Percentiles rank a stretch among this genome's conserved stretches.
Evolutionary conservation across 2,329 filamentous ascomycete species (phyloP).

Genomic region (Rugonectria rugulosa): DNA sequence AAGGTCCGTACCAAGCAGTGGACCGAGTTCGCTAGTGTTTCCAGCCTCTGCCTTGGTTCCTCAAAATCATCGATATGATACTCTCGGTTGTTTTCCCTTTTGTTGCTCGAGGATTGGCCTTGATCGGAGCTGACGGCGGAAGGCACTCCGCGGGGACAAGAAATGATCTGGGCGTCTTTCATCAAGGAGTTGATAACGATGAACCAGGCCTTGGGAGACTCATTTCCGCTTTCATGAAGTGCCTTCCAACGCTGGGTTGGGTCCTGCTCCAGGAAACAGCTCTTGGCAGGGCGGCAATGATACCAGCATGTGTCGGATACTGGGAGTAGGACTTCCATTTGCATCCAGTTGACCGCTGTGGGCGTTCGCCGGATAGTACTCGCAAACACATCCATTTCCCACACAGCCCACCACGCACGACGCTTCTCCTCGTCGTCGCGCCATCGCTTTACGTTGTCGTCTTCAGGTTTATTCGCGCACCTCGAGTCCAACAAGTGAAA

Average conservation of each 20-base stretch:
- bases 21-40: constrained; percentile 42
- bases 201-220: constrained; percentile 47
- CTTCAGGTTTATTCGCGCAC: neutral
- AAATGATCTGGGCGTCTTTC: constrained; percentile 46
- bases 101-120: constrained; percentile 1
- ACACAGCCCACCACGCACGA: constrained; percentile 1
- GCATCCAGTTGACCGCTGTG: neutral
- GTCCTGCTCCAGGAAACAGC: constrained; percentile 42
- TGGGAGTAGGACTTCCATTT: neutral
- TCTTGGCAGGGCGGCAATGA: constrained; percentile 18
- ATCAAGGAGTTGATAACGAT: constrained; percentile 49
- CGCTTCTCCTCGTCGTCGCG: neutral
- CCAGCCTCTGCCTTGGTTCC: constrained; percentile 34
- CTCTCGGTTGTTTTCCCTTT: neutral
- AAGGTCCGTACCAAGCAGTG: constrained; percentile 42
- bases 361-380: neutral
- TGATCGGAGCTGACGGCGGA: too few species aligned
- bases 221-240: constrained; percentile 41
- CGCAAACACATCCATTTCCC: constrained; percentile 5
- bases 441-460: too few species aligned
- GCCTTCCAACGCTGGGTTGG: constrained; percentile 42
- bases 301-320: neutral
- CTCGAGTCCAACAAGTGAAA: constrained; percentile 40
- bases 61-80: neutral
- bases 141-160: constrained; percentile 37